Percentiles rank a stretch among this genome's conserved stretches.
Conservation (phyloP, 331 rosid species). For the Cydonia oblonga region DNA sequence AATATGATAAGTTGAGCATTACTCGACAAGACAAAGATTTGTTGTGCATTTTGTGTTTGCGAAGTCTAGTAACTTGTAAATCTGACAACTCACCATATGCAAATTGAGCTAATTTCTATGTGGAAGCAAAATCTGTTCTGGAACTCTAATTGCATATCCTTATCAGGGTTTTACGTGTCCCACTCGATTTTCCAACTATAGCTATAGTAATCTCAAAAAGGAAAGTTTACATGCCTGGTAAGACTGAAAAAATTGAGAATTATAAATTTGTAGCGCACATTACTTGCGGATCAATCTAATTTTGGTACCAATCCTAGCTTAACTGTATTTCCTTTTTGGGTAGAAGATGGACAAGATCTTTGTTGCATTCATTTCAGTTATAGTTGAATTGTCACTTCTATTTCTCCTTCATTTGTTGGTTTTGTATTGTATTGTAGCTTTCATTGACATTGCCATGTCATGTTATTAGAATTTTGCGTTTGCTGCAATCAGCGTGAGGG, state of each 20-base stretch:
- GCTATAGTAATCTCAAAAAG: not conserved
- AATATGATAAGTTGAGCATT: too few relatives aligned
- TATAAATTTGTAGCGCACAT: not conserved
- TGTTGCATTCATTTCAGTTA: not conserved
- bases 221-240: not conserved
- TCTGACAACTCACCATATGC: not conserved
- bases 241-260: not conserved
- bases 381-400: not conserved
- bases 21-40: too few relatives aligned
- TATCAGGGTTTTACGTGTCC: not conserved
- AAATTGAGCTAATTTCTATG: not conserved
- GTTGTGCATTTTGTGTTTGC: too few relatives aligned
- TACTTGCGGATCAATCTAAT: not conserved
- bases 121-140: not conserved
- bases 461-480: not conserved
- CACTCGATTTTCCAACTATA: not conserved
- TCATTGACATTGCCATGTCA: not conserved
- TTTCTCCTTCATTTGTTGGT: not conserved
- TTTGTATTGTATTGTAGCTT: not conserved
- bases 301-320: not conserved
- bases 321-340: not conserved
- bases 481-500: not conserved
- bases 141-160: not conserved
- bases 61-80: not conserved
- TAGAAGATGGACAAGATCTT: not conserved